A percentile compares a stretch with the other conserved stretches of the same genome.
Conservation (phyloP, 2,329 filamentous ascomycete genomes). For the Penicillium sp. region DNA sequence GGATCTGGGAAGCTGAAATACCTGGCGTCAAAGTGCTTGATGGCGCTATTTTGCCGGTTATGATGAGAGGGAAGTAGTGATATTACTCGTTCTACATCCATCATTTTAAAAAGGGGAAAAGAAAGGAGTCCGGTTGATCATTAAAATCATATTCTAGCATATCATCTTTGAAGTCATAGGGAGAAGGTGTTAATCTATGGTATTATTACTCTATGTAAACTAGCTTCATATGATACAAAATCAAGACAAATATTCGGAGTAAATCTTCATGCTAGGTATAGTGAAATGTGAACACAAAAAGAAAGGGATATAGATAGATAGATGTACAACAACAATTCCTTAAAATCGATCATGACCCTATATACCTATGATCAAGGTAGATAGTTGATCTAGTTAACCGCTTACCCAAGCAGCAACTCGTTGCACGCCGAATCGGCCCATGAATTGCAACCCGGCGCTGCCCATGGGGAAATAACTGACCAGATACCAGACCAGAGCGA, state of each 20-base stretch:
- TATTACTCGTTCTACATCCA: not conserved
- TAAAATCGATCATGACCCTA: too few relatives aligned
- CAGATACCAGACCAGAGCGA: slow-evolving; percentile 83
- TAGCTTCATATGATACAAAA: not conserved
- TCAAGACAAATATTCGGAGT: not conserved
- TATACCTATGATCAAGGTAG: too few relatives aligned
- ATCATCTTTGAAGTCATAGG: not conserved
- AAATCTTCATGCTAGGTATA: not conserved
- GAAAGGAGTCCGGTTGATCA: not conserved
- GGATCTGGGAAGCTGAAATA: slow-evolving; percentile 53
- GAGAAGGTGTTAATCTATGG: not conserved
- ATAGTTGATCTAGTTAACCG: slow-evolving; percentile 45
- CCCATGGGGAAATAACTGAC: slow-evolving; percentile 99
- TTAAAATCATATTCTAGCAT: too few relatives aligned
- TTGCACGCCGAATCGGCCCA: slow-evolving; percentile 78
- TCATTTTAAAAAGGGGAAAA: not conserved
- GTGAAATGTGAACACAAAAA: not conserved
- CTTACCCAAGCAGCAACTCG: slow-evolving; percentile 86
- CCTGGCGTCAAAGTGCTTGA: slow-evolving; percentile 54
- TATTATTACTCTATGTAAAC: not conserved
- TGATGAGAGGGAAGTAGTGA: slow-evolving; percentile 28
- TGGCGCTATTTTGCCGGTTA: slow-evolving; percentile 51
- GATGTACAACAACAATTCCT: too few relatives aligned
- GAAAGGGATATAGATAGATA: not conserved
- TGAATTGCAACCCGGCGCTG: slow-evolving; percentile 77